A percentile compares a stretch with the other conserved stretches of the same genome.
phyloP scores from a whole-genome alignment of 805 yeast species.

The Saturnispora saitoi region DNA sequence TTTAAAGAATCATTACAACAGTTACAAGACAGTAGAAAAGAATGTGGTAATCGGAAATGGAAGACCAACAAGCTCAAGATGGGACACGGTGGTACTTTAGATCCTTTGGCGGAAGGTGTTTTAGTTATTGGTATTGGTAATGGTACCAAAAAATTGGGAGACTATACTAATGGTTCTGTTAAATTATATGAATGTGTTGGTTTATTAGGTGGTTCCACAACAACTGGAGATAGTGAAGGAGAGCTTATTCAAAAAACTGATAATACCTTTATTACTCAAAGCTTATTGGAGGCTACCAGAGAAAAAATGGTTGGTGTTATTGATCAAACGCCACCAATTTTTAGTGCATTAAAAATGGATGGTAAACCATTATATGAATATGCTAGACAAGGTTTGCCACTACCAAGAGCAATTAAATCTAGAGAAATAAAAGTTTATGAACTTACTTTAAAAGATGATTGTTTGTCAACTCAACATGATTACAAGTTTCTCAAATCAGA shows the following conservation, averaged over 20 bases:
- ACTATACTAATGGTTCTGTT: constrained; percentile 62
- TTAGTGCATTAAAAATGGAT: constrained; percentile 86
- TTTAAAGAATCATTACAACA: constrained; percentile 47
- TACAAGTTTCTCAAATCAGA: constrained; percentile 39
- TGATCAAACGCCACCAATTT: constrained; percentile 90
- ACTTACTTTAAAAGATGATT: constrained; percentile 45
- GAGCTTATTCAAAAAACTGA: constrained; percentile 55
- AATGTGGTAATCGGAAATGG: constrained; percentile 48
- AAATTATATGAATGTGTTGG: constrained; percentile 83
- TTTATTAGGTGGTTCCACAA: constrained; percentile 79
- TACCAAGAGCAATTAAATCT: constrained; percentile 76
- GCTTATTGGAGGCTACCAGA: constrained; percentile 40
- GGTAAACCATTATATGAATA: constrained; percentile 93
- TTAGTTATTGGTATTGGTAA: constrained; percentile 83
- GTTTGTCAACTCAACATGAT: constrained; percentile 46
- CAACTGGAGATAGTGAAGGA: constrained; percentile 92
- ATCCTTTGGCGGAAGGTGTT: constrained; percentile 94
- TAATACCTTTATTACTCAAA: constrained; percentile 47
- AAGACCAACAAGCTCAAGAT: constrained; percentile 40
- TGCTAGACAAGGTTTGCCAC: constrained; percentile 78
- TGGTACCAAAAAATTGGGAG: constrained; percentile 77
- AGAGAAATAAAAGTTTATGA: constrained; percentile 58
- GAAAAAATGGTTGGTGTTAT: constrained; percentile 71
- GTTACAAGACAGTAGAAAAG: constrained; percentile 38
- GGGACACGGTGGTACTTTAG: constrained; percentile 98